phyloP scores from a whole-genome alignment of 352 stramenopile species.

The Phytophthora melonis region DNA sequence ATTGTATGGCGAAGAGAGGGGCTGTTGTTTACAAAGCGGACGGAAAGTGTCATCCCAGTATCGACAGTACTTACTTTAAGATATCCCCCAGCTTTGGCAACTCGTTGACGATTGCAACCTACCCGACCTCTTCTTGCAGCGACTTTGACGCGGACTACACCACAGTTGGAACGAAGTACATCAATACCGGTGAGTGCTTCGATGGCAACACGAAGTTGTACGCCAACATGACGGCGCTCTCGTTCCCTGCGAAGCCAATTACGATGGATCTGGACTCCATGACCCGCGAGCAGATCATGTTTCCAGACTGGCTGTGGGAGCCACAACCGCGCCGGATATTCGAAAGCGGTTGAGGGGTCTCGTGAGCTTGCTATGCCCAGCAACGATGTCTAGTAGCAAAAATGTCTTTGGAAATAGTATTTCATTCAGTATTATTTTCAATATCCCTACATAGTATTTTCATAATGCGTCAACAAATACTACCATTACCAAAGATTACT shows the following conservation, averaged over 20 bases:
- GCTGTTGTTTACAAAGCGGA: neutral
- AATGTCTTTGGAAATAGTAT: too few relatives aligned
- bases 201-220: neutral
- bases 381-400: too few relatives aligned
- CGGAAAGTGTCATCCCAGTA: too few relatives aligned
- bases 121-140: slow-evolving; percentile 6
- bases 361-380: too few relatives aligned
- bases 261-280: neutral
- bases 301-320: slow-evolving; percentile 7
- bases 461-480: too few relatives aligned
- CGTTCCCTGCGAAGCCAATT: neutral
- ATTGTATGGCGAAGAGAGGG: slow-evolving; percentile 1
- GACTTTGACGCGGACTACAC: neutral
- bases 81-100: neutral
- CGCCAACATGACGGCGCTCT: neutral
- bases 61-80: too few relatives aligned
- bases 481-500: too few relatives aligned
- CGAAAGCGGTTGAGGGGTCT: neutral
- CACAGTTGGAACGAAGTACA: slow-evolving; percentile 1
- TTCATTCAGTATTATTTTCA: too few relatives aligned
- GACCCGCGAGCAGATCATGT: slow-evolving; percentile 7
- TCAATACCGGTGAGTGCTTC: neutral
- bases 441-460: too few relatives aligned
- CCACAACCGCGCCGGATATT: neutral
- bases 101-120: neutral